These are phyloP conservation scores for Phylloporus gajari DNA, from an alignment of 1,284 basidiomycete genomes.

Conservation along the genomic window DNA sequence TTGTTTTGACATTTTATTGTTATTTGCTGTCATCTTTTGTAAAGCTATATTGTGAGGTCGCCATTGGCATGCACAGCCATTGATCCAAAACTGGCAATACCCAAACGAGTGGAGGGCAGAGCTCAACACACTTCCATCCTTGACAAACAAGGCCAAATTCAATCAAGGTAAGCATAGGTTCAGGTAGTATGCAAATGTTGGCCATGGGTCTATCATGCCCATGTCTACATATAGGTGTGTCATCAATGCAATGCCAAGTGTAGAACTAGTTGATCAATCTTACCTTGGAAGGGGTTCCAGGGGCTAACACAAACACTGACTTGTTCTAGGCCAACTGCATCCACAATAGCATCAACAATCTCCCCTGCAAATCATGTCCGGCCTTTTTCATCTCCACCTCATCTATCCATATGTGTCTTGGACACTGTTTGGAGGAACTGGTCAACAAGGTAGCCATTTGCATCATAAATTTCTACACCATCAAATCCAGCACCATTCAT, in stretches of 20 bases:
- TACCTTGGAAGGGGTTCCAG: slow-evolving; percentile 31
- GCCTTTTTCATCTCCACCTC: slow-evolving; percentile 7
- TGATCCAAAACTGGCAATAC: slow-evolving; percentile 28
- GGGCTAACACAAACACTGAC: slow-evolving; percentile 4
- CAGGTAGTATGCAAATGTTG: slow-evolving; percentile 50
- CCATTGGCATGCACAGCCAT: slow-evolving; percentile 33
- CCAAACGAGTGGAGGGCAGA: slow-evolving; percentile 21
- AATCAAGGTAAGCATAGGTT: slow-evolving; percentile 38
- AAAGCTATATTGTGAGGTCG: neutral
- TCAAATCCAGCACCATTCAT: slow-evolving; percentile 38
- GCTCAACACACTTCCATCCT: slow-evolving; percentile 7
- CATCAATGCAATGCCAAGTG: neutral
- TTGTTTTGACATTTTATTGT: slow-evolving; percentile 26
- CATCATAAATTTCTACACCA: slow-evolving; percentile 38
- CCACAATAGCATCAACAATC: slow-evolving; percentile 8
- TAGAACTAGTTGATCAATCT: slow-evolving; percentile 14
- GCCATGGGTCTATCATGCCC: slow-evolving; percentile 49
- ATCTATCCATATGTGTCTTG: slow-evolving; percentile 8
- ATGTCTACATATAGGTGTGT: slow-evolving; percentile 24
- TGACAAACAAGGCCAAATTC: slow-evolving; percentile 38
- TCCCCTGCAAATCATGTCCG: slow-evolving; percentile 9
- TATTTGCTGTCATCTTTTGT: slow-evolving; percentile 37
- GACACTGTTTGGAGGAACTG: slow-evolving; percentile 7
- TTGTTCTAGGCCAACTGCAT: slow-evolving; percentile 1
- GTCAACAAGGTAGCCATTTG: slow-evolving; percentile 33